Evolutionary conservation across 257 asterid species (phyloP).

Genomic region (Solanum okadae): DNA sequence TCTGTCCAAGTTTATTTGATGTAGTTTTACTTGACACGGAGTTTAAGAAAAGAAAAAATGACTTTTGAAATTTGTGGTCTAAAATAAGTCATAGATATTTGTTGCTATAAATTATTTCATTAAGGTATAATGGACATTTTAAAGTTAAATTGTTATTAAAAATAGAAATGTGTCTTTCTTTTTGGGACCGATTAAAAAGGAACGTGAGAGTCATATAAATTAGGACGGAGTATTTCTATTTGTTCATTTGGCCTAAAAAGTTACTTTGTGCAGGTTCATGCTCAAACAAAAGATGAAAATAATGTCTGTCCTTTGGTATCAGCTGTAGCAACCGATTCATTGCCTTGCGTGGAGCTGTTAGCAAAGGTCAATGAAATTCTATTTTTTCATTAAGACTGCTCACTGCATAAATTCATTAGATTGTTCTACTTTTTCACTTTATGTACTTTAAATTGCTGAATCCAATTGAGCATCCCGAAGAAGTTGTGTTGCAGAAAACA

Average conservation of each 20-base stretch:
- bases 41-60: background rate
- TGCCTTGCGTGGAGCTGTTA: constrained; percentile 63
- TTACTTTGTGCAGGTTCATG: constrained; percentile 65
- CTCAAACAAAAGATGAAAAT: constrained; percentile 64
- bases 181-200: background rate
- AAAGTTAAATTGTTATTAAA: too few relatives aligned
- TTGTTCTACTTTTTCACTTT: background rate
- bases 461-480: background rate
- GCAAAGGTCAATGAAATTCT: constrained; percentile 41
- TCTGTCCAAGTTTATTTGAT: too few relatives aligned
- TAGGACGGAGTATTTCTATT: background rate
- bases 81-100: background rate
- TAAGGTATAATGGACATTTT: background rate
- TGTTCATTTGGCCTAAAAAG: background rate
- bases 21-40: background rate
- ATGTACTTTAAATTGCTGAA: background rate
- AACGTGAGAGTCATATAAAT: background rate
- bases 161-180: background rate
- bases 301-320: constrained; percentile 65
- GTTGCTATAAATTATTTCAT: too few relatives aligned
- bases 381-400: background rate
- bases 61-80: background rate
- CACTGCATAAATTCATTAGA: background rate
- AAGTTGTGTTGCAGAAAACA: background rate
- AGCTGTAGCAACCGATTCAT: constrained; percentile 95